Evolutionary conservation across 768 basidiomycete species (phyloP).

Genomic region (Lyophyllum decastes): DNA sequence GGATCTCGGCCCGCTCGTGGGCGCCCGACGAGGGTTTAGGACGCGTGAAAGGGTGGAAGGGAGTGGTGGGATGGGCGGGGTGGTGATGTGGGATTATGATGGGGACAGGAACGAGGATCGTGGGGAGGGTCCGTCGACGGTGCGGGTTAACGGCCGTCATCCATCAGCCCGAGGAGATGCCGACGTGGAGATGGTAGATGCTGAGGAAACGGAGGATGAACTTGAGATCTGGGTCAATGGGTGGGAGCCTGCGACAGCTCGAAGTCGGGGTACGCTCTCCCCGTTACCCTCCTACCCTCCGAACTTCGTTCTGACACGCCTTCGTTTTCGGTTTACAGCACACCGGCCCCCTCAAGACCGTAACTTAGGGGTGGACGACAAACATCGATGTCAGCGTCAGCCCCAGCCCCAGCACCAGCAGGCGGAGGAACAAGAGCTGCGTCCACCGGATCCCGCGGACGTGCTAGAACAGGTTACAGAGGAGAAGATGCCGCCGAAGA

Average conservation of each 20-base stretch:
- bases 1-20: constrained; percentile 66
- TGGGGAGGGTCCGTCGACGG: not conserved
- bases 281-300: no score
- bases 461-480: constrained; percentile 19
- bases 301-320: not conserved
- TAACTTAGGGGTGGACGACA: not conserved
- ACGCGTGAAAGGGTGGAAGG: constrained; percentile 57
- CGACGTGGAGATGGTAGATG: constrained; percentile 2
- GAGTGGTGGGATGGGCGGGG: constrained; percentile 64
- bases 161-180: no score
- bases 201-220: constrained; percentile 9
- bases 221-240: not conserved
- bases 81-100: constrained; percentile 46
- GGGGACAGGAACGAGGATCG: constrained; percentile 1
- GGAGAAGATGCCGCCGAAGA: constrained; percentile 59
- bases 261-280: not conserved
- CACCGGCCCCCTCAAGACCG: not conserved
- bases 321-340: not conserved
- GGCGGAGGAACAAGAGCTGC: not conserved
- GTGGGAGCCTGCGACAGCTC: not conserved
- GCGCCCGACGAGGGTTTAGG: constrained; percentile 57
- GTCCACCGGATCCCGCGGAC: constrained; percentile 9
- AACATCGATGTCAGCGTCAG: not conserved
- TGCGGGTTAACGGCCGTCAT: no score
- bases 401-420: not conserved